A percentile compares a stretch with the other conserved stretches of the same genome.
Conservation (phyloP, 1,139 yeast species). For the Taiozyma sp. region DNA sequence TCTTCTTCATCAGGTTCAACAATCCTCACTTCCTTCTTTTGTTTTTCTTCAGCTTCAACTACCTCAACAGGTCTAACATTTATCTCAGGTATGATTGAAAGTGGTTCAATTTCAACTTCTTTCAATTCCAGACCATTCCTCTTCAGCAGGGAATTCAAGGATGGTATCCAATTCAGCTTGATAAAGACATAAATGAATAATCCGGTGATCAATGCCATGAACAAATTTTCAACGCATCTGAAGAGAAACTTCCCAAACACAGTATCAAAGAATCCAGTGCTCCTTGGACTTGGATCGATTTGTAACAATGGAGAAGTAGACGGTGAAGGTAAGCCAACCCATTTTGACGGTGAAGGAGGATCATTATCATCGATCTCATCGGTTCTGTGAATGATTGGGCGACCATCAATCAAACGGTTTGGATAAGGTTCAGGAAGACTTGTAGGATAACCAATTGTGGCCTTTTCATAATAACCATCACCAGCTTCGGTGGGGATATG, state of each 20-base stretch:
- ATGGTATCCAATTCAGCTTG: constrained; percentile 37
- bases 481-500: constrained; percentile 28
- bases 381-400: constrained; percentile 9
- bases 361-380: constrained; percentile 12
- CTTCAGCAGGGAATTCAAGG: constrained; percentile 27
- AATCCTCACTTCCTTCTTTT: constrained; percentile 16
- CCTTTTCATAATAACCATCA: constrained; percentile 6
- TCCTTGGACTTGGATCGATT: constrained; percentile 23
- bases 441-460: constrained; percentile 19
- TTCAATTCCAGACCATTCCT: constrained; percentile 28
- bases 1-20: constrained; percentile 19
- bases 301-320: constrained; percentile 13
- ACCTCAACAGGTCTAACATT: background rate
- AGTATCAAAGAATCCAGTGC: constrained; percentile 17
- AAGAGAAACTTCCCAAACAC: constrained; percentile 31
- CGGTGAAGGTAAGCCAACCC: constrained; percentile 19
- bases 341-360: constrained; percentile 17
- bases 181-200: constrained; percentile 32
- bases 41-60: constrained; percentile 3
- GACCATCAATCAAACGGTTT: constrained; percentile 5
- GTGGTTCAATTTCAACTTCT: constrained; percentile 11
- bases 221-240: constrained; percentile 47
- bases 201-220: constrained; percentile 36
- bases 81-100: background rate
- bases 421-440: constrained; percentile 17